A percentile compares a stretch with the other conserved stretches of the same genome.
These are phyloP conservation scores for Dendrocalamus sinicus DNA, from an alignment of 176 grass and related monocot species.

Conservation along the genomic window DNA sequence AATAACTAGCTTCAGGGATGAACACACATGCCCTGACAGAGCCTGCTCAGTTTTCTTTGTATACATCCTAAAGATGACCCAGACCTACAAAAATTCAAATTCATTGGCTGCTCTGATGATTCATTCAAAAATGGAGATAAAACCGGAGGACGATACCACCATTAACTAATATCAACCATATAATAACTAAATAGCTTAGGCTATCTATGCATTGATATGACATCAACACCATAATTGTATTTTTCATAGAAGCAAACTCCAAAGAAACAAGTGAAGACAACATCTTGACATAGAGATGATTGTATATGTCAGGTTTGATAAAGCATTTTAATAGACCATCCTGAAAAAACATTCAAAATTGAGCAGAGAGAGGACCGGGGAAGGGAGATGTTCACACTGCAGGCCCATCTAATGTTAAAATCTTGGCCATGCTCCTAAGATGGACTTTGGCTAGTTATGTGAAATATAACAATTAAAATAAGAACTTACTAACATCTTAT, in stretches of 20 bases:
- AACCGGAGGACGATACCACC: neutral
- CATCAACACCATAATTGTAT: neutral
- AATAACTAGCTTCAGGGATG: too few species aligned
- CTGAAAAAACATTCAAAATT: conserved; percentile 20
- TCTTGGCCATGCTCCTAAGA: neutral
- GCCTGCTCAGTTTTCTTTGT: neutral
- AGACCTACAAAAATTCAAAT: neutral
- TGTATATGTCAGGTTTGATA: neutral
- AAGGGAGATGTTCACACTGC: neutral
- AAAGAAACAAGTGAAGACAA: conserved; percentile 1
- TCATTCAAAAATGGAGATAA: neutral
- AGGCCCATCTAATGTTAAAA: neutral
- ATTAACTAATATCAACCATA: neutral
- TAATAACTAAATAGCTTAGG: neutral
- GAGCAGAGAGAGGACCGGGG: neutral
- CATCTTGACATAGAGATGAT: neutral
- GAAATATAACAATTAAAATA: conserved; percentile 2
- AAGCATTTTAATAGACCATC: neutral
- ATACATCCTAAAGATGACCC: neutral
- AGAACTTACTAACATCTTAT: neutral
- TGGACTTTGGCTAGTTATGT: neutral
- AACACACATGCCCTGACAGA: too few species aligned
- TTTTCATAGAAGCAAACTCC: neutral
- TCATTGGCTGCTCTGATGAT: neutral
- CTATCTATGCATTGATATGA: conserved; percentile 5